These are phyloP conservation scores for Serendipita sp. DNA, from an alignment of 768 basidiomycete genomes.

Conservation along the genomic window DNA sequence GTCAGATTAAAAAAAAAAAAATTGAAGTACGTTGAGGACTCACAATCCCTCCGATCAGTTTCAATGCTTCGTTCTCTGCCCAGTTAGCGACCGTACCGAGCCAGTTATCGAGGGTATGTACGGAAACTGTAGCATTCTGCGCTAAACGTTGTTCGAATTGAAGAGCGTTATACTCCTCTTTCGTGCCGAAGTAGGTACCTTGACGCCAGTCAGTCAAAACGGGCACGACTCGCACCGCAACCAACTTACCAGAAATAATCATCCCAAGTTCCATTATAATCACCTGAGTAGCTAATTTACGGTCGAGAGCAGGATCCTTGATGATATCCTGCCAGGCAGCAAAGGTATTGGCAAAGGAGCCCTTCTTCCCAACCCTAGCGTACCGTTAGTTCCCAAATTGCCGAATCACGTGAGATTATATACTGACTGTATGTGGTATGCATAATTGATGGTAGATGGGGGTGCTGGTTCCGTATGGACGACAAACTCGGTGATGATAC, in stretches of 20 bases:
- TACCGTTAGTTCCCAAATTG: too few species aligned
- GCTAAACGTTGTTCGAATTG: slow-evolving; percentile 4
- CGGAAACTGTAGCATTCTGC: slow-evolving; percentile 1
- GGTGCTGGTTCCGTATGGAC: slow-evolving; percentile 19
- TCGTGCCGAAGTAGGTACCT: slow-evolving; percentile 7
- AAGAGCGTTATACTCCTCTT: slow-evolving; percentile 4
- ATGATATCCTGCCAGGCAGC: slow-evolving; percentile 9
- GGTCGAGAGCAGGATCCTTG: slow-evolving; percentile 6
- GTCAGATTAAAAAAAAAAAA: neutral
- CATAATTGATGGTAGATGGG: slow-evolving; percentile 6
- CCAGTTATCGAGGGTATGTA: slow-evolving; percentile 1
- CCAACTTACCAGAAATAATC: slow-evolving; percentile 2
- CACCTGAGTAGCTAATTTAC: slow-evolving; percentile 7
- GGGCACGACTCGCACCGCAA: too few species aligned
- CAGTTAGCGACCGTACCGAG: slow-evolving; percentile 10
- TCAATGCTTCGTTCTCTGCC: slow-evolving; percentile 8
- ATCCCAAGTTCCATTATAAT: slow-evolving; percentile 6
- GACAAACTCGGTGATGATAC: slow-evolving; percentile 20
- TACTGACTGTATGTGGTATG: slow-evolving; percentile 7
- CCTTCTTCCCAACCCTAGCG: neutral
- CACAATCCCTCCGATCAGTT: slow-evolving; percentile 6
- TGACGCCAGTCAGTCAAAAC: too few species aligned
- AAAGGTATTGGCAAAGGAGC: slow-evolving; percentile 6
- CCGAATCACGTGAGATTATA: too few species aligned
- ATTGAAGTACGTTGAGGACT: neutral